Evolutionary conservation across 1,139 yeast genomes (phyloP), one percentile per base, ranked within the genome.

Genomic region (Eremothecium cymbalariae): DNA sequence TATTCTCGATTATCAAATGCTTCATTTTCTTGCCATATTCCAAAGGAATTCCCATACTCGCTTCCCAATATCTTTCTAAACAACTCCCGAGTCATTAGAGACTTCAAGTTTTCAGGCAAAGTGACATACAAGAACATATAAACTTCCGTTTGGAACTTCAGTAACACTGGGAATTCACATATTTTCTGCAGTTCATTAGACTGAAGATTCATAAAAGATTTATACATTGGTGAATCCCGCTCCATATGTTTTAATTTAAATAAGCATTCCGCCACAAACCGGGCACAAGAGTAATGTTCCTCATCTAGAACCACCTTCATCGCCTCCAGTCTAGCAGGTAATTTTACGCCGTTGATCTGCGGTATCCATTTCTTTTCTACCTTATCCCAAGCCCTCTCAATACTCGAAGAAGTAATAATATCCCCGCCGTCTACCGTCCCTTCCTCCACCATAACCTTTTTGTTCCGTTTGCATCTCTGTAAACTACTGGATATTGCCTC

Each of bases 31-130:
- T 80, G 75, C 84, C 88, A 77, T 13, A 77, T 74, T 0, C 86
- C 86, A 57, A 79, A 79, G 0, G 86, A 79, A 50, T 79, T 79
- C n/a, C 82, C 79, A 23, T 77, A 68, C 42, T 77, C 81, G 25
- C 69, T 62, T 2, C 86, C 86, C 31, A 76, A 62, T 4, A 74
- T 65, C 6, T 61, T 56, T 32, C 84, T 61, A 15, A 78, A 57
- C 3, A 46, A 45, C 3, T 53, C 52, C 1, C 70, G 57, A 2
- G 68, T 62, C 11, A 77, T 57, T n/a, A 55, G 49, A 1, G 55
- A 51, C 31, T 61, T 65, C 20, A 73, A 51, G 14, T 48, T 47
- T 0, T 46, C 45, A 0, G 74, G 70, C n/a, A 70, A 54, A 6
- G 68, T 53, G 3, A 68, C 46, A 37, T 57, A 60, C 24, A 77